These are phyloP conservation scores for Leccinum fibrillosum DNA, from an alignment of 768 basidiomycete species.

Conservation along the genomic window DNA sequence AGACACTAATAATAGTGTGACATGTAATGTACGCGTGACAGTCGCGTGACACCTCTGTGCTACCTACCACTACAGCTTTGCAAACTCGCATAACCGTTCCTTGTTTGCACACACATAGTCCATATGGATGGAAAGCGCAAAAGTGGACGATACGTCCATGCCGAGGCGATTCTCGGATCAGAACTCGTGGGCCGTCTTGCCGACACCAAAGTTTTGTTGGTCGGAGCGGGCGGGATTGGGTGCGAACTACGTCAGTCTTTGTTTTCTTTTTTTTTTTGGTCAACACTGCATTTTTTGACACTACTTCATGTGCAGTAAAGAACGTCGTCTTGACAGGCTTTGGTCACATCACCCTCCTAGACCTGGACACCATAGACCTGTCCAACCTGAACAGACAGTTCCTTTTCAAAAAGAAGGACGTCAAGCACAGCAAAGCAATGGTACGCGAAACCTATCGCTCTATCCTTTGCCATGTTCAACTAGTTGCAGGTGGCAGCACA, in stretches of 20 bases:
- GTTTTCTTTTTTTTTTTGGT: neutral
- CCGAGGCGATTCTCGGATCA: constrained; percentile 75
- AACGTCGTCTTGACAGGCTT: constrained; percentile 93
- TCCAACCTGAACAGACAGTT: constrained; percentile 98
- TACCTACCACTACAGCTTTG: neutral
- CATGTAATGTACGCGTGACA: constrained; percentile 25
- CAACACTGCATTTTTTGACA: neutral
- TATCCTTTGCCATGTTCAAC: neutral
- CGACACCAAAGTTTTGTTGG: constrained; percentile 73
- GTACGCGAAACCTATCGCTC: constrained; percentile 39
- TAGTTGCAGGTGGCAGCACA: constrained; percentile 70
- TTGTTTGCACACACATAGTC: neutral
- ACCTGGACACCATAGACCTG: constrained; percentile 97
- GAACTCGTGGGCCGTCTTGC: constrained; percentile 61
- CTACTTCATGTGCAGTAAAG: constrained; percentile 63
- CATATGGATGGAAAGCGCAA: constrained; percentile 11
- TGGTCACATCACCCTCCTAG: constrained; percentile 86
- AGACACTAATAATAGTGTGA: constrained; percentile 39
- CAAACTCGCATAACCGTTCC: neutral
- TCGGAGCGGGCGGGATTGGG: constrained; percentile 96
- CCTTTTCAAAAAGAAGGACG: constrained; percentile 93
- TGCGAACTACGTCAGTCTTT: constrained; percentile 80
- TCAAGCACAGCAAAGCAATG: constrained; percentile 94
- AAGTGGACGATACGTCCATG: constrained; percentile 51
- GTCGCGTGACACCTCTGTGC: constrained; percentile 20